These are phyloP conservation scores for Dispira simplex DNA, from an alignment of 192 early-diverging fungal genomes.

Conservation along the genomic window DNA sequence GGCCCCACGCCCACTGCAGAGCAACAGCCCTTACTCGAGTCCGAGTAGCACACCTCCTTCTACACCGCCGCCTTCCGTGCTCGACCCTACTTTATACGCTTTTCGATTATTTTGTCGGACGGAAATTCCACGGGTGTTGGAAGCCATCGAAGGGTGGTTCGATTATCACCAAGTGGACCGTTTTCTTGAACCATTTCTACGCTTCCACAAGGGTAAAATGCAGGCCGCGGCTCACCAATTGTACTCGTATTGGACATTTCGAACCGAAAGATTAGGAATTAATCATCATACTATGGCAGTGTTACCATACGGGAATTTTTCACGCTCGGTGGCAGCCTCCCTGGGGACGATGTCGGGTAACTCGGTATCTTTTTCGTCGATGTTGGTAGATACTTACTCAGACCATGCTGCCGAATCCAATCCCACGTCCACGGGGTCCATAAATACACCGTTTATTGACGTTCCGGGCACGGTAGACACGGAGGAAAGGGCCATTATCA, in stretches of 20 bases:
- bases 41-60: conserved; percentile 5
- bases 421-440: not conserved
- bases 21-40: conserved; percentile 1
- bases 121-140: not conserved
- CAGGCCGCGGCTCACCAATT: not conserved
- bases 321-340: not conserved
- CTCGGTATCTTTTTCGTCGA: not conserved
- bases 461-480: not conserved
- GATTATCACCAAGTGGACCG: not conserved
- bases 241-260: not conserved
- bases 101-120: conserved; percentile 2
- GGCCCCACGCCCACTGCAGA: not conserved
- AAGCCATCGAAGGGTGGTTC: conserved; percentile 5
- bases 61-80: not conserved
- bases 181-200: not conserved
- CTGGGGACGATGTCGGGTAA: not conserved
- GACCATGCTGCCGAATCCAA: no score
- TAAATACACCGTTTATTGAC: not conserved
- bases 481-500: not conserved
- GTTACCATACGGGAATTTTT: not conserved
- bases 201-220: conserved; percentile 8
- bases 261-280: not conserved
- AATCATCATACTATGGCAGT: not conserved
- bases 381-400: no score
- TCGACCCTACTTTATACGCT: not conserved